phyloP scores from a whole-genome alignment of 345 rosid species.

The Corymbia maculata region DNA sequence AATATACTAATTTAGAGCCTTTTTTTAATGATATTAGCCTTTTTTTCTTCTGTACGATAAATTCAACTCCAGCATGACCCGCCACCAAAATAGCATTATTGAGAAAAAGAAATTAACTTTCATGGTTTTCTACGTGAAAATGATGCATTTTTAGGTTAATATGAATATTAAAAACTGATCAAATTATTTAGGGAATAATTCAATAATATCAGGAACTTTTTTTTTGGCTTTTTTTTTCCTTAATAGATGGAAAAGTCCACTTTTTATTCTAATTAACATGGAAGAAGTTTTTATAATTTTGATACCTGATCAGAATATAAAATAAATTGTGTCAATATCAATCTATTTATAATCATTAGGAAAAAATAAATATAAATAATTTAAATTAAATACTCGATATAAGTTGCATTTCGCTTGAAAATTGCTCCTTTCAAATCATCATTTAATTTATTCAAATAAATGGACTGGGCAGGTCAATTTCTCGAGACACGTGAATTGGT shows the following conservation, averaged over 20 bases:
- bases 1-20: no score
- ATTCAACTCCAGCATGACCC: not conserved
- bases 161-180: no score
- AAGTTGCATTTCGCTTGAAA: not conserved
- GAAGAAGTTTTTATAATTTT: not conserved
- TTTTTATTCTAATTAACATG: not conserved
- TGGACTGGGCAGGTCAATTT: not conserved
- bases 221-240: not conserved
- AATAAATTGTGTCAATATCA: no score
- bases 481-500: not conserved
- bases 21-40: no score
- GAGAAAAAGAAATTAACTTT: not conserved
- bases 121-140: not conserved
- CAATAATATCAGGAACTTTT: not conserved
- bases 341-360: not conserved
- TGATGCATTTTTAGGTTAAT: no score
- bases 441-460: not conserved
- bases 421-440: not conserved
- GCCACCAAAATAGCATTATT: not conserved
- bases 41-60: no score
- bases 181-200: not conserved
- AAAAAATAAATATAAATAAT: not conserved
- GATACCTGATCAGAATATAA: not conserved
- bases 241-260: not conserved
- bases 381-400: not conserved